Percentiles rank a stretch among this genome's conserved stretches.
Evolutionary conservation across 2,329 filamentous ascomycete genomes (phyloP).

Genomic region (Hymenoscyphus linearis): DNA sequence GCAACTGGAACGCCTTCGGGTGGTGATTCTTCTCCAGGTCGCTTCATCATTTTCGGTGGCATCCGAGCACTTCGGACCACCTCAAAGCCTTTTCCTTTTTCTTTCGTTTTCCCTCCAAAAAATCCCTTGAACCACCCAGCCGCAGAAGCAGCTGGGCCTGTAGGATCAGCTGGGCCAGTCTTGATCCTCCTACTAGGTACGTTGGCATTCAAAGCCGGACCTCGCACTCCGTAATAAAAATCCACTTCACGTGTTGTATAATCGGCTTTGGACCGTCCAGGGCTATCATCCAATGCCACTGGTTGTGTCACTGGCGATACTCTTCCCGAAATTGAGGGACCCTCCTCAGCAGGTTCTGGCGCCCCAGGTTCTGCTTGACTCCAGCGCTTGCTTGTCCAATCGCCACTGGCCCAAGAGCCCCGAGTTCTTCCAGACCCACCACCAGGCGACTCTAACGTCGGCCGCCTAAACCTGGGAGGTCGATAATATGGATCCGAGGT

Average conservation of each 20-base stretch:
- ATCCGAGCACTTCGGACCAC: conserved; percentile 87
- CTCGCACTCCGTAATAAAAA: conserved; percentile 91
- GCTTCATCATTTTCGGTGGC: conserved; percentile 63
- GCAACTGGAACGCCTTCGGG: conserved; percentile 62
- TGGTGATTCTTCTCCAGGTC: conserved; percentile 60
- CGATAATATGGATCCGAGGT: conserved; percentile 79
- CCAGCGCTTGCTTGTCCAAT: conserved; percentile 39
- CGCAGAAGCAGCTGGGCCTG: conserved; percentile 82
- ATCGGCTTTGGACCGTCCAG: conserved; percentile 53
- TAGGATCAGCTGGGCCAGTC: conserved; percentile 92
- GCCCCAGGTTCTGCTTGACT: conserved; percentile 26
- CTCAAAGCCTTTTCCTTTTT: conserved; percentile 94
- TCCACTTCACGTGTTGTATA: conserved; percentile 94
- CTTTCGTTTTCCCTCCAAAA: conserved; percentile 80
- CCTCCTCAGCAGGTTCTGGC: conserved; percentile 40
- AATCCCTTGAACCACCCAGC: conserved; percentile 82
- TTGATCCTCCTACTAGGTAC: conserved; percentile 78
- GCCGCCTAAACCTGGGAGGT: conserved; percentile 67
- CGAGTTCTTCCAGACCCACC: conserved; percentile 35
- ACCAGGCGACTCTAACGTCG: conserved; percentile 48
- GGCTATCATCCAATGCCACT: conserved; percentile 25
- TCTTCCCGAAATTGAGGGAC: conserved; percentile 38
- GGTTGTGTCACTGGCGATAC: conserved; percentile 43
- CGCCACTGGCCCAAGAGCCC: conserved; percentile 41
- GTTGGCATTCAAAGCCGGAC: conserved; percentile 78